Conservation (phyloP, 768 basidiomycete genomes). For the Aureoboletus auriporus region DNA sequence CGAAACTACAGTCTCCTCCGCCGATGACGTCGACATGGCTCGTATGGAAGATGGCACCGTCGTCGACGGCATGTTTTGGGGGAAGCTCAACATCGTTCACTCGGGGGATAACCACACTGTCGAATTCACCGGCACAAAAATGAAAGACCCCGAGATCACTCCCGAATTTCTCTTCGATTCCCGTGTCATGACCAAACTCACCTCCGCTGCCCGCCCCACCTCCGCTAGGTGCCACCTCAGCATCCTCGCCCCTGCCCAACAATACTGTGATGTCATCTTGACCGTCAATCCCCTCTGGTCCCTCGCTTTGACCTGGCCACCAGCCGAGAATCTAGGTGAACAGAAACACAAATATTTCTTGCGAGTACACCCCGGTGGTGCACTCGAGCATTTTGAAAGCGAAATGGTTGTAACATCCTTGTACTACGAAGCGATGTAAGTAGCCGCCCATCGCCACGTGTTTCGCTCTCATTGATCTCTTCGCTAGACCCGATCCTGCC, state of each 20-base stretch:
- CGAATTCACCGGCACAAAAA: constrained; percentile 79
- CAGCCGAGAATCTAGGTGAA: constrained; percentile 61
- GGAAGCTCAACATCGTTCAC: constrained; percentile 81
- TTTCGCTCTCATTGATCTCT: background rate
- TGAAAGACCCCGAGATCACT: constrained; percentile 59
- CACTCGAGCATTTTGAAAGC: constrained; percentile 81
- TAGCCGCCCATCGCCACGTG: constrained; percentile 5
- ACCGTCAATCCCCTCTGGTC: constrained; percentile 73
- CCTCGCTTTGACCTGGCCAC: constrained; percentile 73
- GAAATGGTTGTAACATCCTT: constrained; percentile 75
- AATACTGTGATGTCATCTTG: constrained; percentile 79
- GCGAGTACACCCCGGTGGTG: constrained; percentile 80
- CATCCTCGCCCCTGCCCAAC: constrained; percentile 65
- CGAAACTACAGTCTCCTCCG: constrained; percentile 73
- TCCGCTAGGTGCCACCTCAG: constrained; percentile 75
- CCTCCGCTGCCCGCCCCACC: constrained; percentile 67
- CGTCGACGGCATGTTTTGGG: constrained; percentile 86
- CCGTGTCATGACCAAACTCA: constrained; percentile 72
- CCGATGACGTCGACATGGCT: constrained; percentile 85
- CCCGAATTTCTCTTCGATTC: constrained; percentile 74
- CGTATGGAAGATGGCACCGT: constrained; percentile 86
- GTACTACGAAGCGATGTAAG: constrained; percentile 85
- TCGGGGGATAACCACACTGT: constrained; percentile 71
- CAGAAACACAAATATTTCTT: constrained; percentile 81
- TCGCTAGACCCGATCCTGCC: constrained; percentile 63